Evolutionary conservation across 805 yeast genomes (phyloP).

Genomic region (Ogataea ganodermae): DNA sequence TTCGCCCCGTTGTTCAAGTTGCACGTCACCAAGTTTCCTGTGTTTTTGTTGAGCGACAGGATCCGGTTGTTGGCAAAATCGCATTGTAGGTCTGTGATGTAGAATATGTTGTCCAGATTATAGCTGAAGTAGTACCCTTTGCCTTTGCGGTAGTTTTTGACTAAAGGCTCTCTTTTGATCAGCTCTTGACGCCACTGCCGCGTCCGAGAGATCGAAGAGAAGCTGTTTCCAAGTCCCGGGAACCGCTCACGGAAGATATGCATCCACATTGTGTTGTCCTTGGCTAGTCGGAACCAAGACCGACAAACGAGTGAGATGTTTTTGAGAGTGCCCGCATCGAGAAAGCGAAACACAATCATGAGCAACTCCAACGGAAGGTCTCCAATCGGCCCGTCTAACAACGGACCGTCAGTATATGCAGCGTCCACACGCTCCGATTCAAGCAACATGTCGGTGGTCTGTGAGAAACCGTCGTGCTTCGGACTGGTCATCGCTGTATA

Average conservation of each 20-base stretch:
- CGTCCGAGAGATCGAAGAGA: conserved; percentile 48
- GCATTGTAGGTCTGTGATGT: conserved; percentile 29
- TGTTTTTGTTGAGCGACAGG: conserved; percentile 26
- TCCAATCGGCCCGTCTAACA: conserved; percentile 4
- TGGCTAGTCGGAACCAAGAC: conserved; percentile 47
- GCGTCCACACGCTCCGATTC: neutral
- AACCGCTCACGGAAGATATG: conserved; percentile 44
- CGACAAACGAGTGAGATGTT: conserved; percentile 47
- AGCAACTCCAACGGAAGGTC: conserved; percentile 51
- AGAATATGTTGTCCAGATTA: conserved; percentile 18
- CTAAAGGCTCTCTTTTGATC: conserved; percentile 38
- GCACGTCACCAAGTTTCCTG: conserved; percentile 29
- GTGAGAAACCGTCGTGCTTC: too few species aligned
- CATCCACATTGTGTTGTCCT: conserved; percentile 50
- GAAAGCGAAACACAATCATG: conserved; percentile 44
- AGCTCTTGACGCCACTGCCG: conserved; percentile 50
- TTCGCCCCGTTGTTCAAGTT: conserved; percentile 28
- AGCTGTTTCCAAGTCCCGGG: conserved; percentile 34
- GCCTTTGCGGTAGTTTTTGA: conserved; percentile 42
- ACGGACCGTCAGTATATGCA: neutral
- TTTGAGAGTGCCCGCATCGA: conserved; percentile 47
- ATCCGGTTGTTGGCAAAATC: conserved; percentile 31
- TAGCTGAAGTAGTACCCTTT: conserved; percentile 28
- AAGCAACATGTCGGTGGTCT: too few species aligned
- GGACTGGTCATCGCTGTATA: too few species aligned